Evolutionary conservation across 2,329 filamentous ascomycete species (phyloP).

Genomic region (Phialocephala subalpina): DNA sequence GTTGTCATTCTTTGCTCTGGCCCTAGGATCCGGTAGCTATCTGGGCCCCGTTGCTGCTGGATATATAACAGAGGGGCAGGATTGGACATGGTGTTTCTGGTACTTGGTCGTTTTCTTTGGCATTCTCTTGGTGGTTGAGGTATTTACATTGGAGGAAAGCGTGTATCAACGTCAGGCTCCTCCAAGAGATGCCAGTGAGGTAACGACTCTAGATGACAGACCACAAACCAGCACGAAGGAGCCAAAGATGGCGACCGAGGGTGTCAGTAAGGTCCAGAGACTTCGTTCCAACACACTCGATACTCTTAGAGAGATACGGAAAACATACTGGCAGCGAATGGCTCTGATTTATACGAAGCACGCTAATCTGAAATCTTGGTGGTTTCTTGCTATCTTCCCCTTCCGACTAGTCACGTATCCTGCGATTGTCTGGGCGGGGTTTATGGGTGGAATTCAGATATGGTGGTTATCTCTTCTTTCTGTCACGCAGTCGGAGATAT

Average conservation of each 20-base stretch:
- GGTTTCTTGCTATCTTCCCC: conserved; percentile 22
- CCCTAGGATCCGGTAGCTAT: conserved; percentile 24
- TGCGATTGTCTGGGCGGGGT: conserved; percentile 24
- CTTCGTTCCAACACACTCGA: neutral
- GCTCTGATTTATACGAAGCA: conserved; percentile 23
- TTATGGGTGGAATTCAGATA: conserved; percentile 27
- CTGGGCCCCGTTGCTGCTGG: conserved; percentile 29
- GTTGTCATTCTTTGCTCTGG: conserved; percentile 21
- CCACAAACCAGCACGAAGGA: neutral
- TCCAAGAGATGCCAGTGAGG: neutral
- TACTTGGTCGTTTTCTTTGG: conserved; percentile 25
- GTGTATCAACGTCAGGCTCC: conserved; percentile 15
- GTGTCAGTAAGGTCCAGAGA: neutral
- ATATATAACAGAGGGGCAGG: conserved; percentile 23
- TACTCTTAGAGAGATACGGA: neutral
- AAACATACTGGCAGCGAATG: conserved; percentile 21
- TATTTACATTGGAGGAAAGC: conserved; percentile 25
- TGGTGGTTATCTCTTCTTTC: conserved; percentile 29
- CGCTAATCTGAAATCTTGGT: conserved; percentile 24
- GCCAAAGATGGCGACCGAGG: neutral
- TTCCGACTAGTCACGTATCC: conserved; percentile 24
- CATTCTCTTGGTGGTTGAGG: conserved; percentile 18
- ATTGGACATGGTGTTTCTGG: conserved; percentile 29
- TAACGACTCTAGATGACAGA: neutral
- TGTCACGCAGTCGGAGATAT: conserved; percentile 28